phyloP scores from a whole-genome alignment of 2,329 filamentous ascomycete genomes.

The Microcyclospora tardicrescens region DNA sequence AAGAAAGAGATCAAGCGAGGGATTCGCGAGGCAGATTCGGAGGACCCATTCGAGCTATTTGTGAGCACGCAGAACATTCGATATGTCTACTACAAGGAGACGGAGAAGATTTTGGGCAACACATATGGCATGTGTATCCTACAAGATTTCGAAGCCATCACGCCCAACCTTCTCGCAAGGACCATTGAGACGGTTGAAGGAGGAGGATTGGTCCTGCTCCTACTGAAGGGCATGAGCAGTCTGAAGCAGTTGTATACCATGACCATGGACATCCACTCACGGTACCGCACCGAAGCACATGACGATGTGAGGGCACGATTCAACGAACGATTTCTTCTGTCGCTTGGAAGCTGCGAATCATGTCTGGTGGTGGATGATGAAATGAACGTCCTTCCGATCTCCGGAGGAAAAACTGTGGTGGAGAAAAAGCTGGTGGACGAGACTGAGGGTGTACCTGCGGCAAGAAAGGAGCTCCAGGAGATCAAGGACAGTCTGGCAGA shows the following conservation, averaged over 20 bases:
- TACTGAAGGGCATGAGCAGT: constrained; percentile 93
- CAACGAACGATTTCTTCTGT: constrained; percentile 94
- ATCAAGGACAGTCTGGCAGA: constrained; percentile 83
- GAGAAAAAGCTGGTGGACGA: constrained; percentile 64
- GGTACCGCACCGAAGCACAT: constrained; percentile 93
- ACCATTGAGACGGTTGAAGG: constrained; percentile 97
- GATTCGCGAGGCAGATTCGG: constrained; percentile 77
- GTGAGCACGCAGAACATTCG: constrained; percentile 92
- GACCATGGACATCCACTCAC: constrained; percentile 94
- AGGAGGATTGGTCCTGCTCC: constrained; percentile 75
- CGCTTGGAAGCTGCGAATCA: constrained; percentile 84
- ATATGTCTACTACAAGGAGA: constrained; percentile 99
- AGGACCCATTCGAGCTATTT: constrained; percentile 95
- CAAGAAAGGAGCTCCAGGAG: constrained; percentile 62
- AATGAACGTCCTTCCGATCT: constrained; percentile 92
- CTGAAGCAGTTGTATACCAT: constrained; percentile 94
- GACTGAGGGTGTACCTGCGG: constrained; percentile 55
- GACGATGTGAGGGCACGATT: constrained; percentile 89
- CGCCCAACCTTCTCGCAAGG: constrained; percentile 86
- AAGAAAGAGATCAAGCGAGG: constrained; percentile 96
- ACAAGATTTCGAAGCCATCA: constrained; percentile 95
- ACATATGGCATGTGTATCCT: constrained; percentile 98
- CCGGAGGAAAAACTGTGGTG: constrained; percentile 81
- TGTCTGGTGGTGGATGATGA: constrained; percentile 97
- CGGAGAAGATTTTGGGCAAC: constrained; percentile 94